A percentile compares a stretch with the other conserved stretches of the same genome.
phyloP scores from a whole-genome alignment of 2,329 filamentous ascomycete species.

The Botrytis pseudocinerea region DNA sequence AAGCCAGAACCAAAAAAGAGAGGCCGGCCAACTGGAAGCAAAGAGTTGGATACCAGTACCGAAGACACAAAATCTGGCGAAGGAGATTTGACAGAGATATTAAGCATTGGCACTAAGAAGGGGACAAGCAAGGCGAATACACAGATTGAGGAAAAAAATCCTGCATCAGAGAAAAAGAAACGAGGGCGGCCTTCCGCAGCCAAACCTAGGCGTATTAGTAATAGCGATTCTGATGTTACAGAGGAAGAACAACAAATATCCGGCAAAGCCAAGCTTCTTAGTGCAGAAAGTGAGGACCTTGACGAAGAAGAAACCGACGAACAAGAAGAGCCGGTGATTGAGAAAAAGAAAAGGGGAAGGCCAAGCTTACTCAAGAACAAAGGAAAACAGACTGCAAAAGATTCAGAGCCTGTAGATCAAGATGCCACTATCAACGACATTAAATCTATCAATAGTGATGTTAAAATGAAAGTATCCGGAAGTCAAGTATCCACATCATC shows the following conservation, averaged over 20 bases:
- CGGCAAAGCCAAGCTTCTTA: not conserved
- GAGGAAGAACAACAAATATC: not conserved
- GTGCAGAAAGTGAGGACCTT: not conserved
- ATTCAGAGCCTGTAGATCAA: not conserved
- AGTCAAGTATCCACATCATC: not conserved
- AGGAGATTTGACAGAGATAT: not conserved
- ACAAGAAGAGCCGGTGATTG: not conserved
- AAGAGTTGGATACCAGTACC: not conserved
- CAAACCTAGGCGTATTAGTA: not conserved
- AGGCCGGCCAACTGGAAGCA: not conserved
- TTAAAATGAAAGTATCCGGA: not conserved
- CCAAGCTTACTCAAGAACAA: constrained; percentile 12
- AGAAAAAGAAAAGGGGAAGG: constrained; percentile 20
- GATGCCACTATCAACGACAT: not conserved
- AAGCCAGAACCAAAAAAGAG: constrained; percentile 4
- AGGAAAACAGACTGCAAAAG: not conserved
- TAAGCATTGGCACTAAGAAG: not conserved
- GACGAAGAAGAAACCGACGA: not conserved
- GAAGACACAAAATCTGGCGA: not conserved
- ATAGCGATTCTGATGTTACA: not conserved
- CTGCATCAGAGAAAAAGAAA: not conserved
- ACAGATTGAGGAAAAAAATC: not conserved
- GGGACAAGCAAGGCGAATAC: too few species aligned
- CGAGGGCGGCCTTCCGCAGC: constrained; percentile 6
- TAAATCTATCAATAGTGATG: not conserved